Conservation (phyloP, 2,329 filamentous ascomycete species). For the Beauveria scarabaeidicola region DNA sequence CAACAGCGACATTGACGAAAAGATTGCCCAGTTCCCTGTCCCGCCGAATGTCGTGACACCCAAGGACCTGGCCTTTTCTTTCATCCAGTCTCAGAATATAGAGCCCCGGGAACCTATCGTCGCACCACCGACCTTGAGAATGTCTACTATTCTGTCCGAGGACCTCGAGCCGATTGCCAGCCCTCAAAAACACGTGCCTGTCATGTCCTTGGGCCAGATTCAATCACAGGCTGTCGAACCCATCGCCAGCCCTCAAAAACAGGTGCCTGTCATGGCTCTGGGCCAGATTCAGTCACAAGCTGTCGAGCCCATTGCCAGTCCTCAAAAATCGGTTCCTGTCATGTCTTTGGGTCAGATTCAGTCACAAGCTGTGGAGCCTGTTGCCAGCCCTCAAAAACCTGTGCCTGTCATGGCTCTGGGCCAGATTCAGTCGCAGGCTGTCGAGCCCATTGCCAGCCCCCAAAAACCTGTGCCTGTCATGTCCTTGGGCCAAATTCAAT, state of each 20-base stretch:
- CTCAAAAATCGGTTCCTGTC: conserved; percentile 15
- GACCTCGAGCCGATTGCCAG: conserved; percentile 24
- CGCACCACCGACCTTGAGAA: conserved; percentile 18
- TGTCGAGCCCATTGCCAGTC: conserved; percentile 24
- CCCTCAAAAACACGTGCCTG: conserved; percentile 16
- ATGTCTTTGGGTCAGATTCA: conserved; percentile 20
- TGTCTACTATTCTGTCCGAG: conserved; percentile 21
- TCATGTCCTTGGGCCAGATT: conserved; percentile 20
- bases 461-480: conserved; percentile 18
- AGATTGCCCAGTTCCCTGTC: conserved; percentile 45
- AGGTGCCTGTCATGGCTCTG: conserved; percentile 19
- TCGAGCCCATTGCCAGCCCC: conserved; percentile 24
- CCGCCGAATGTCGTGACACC: conserved; percentile 37
- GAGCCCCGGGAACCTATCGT: conserved; percentile 27
- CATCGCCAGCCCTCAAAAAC: conserved; percentile 17
- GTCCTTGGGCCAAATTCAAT: conserved; percentile 18
- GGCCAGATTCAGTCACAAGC: conserved; percentile 18
- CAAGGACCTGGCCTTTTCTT: conserved; percentile 34
- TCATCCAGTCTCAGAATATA: conserved; percentile 35
- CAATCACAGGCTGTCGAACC: conserved; percentile 24
- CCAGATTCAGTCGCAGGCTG: conserved; percentile 17
- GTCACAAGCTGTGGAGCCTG: conserved; percentile 24
- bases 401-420: conserved; percentile 21
- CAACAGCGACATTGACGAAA: conserved; percentile 47
- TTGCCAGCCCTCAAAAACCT: conserved; percentile 18